Conservation (phyloP, 1,284 basidiomycete genomes). For the Mycosarcoma mackinlayi region DNA sequence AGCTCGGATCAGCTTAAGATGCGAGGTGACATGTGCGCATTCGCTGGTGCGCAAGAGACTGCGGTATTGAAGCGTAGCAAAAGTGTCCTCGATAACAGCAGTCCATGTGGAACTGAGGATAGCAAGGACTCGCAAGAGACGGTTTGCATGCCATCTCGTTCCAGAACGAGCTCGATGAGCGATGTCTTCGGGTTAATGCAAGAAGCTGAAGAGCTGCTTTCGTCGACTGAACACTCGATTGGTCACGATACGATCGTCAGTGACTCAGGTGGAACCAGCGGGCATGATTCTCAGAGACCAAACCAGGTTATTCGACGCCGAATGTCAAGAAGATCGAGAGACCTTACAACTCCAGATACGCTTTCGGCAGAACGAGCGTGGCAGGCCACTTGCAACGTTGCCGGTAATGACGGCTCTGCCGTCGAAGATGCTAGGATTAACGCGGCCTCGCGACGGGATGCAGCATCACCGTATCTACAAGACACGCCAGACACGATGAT, state of each 20-base stretch:
- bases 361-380: not conserved
- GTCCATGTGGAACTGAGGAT: not conserved
- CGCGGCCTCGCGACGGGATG: not conserved
- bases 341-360: slow-evolving; percentile 6
- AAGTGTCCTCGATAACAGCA: not conserved
- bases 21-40: slow-evolving; percentile 1
- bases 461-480: slow-evolving; percentile 16
- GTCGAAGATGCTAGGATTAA: not conserved
- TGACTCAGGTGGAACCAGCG: slow-evolving; percentile 33
- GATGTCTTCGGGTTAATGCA: slow-evolving; percentile 32
- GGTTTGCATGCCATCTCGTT: slow-evolving; percentile 3
- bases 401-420: not conserved
- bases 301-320: slow-evolving; percentile 22
- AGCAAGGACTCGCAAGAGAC: slow-evolving; percentile 26
- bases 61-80: not conserved
- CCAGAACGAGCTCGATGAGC: slow-evolving; percentile 28
- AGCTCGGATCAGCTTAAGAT: not conserved
- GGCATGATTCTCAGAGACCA: slow-evolving; percentile 32
- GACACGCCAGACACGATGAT: slow-evolving; percentile 44
- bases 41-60: not conserved
- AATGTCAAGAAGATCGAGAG: slow-evolving; percentile 9
- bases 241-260: slow-evolving; percentile 31
- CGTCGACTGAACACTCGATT: slow-evolving; percentile 34
- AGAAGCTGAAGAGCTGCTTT: slow-evolving; percentile 39
- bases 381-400: not conserved